Conservation (phyloP, 2,329 filamentous ascomycete genomes). For the Grosmannia huntii region DNA sequence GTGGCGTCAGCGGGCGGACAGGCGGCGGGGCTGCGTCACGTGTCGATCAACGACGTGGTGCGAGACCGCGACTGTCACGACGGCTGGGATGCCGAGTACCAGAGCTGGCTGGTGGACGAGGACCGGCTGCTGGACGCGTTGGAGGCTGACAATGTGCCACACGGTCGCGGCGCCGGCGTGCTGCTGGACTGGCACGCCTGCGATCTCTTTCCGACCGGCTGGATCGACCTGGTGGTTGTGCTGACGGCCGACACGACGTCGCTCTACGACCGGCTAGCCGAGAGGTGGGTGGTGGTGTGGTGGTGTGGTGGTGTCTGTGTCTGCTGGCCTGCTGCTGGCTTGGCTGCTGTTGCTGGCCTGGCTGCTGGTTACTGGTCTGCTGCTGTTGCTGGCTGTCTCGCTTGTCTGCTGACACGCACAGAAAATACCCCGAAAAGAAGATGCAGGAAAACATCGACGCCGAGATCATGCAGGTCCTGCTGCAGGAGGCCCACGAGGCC, state of each 20-base stretch:
- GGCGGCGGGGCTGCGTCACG: constrained; percentile 54
- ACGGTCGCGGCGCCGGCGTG: constrained; percentile 64
- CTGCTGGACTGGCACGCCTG: constrained; percentile 98
- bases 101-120: constrained; percentile 90
- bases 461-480: constrained; percentile 91
- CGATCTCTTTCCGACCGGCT: constrained; percentile 83
- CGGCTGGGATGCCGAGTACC: constrained; percentile 71
- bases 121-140: constrained; percentile 84
- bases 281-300: constrained; percentile 37
- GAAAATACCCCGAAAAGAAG: constrained; percentile 74
- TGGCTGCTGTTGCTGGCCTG: too few relatives aligned
- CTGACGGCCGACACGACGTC: constrained; percentile 67
- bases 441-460: constrained; percentile 92
- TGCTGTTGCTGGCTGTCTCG: too few relatives aligned
- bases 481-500: constrained; percentile 78
- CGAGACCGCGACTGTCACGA: constrained; percentile 83
- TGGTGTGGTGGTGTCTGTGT: neutral
- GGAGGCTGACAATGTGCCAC: constrained; percentile 53
- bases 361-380: too few relatives aligned
- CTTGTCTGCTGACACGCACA: constrained; percentile 20
- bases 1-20: constrained; percentile 43
- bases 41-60: constrained; percentile 82
- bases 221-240: constrained; percentile 93
- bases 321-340: too few relatives aligned
- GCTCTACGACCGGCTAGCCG: constrained; percentile 72